Conservation (phyloP, 73 alveolate genomes). For the Blepharisma stoltei region DNA sequence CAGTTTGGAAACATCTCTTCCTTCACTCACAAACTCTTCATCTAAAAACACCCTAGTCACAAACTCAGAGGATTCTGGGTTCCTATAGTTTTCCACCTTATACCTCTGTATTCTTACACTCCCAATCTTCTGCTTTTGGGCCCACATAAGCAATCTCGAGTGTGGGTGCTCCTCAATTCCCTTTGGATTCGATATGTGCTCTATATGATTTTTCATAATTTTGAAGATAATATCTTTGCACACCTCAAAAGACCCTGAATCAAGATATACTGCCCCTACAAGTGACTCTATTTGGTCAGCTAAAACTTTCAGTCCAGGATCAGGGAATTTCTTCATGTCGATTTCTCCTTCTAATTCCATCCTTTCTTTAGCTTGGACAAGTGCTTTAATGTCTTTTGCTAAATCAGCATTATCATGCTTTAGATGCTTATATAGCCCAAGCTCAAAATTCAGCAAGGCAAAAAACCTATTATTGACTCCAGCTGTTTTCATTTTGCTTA, state of each 20-base stretch:
- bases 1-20: not conserved
- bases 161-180: not conserved
- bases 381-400: not conserved
- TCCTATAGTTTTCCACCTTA: not conserved
- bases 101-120: not conserved
- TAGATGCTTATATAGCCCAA: not conserved
- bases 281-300: conserved; percentile 46
- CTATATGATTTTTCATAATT: not conserved
- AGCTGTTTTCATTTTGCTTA: not conserved
- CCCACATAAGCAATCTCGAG: not conserved
- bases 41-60: not conserved
- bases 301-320: conserved; percentile 21
- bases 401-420: not conserved
- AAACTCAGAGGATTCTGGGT: not conserved
- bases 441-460: not conserved
- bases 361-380: not conserved
- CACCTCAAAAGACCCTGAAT: not conserved
- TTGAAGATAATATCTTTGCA: not conserved
- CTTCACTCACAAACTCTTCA: not conserved
- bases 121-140: not conserved
- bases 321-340: not conserved
- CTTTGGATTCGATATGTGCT: not conserved
- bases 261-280: conserved; percentile 44
- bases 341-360: not conserved
- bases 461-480: not conserved